phyloP scores from a whole-genome alignment of 352 stramenopile species.

The Globisporangium spinosum region DNA sequence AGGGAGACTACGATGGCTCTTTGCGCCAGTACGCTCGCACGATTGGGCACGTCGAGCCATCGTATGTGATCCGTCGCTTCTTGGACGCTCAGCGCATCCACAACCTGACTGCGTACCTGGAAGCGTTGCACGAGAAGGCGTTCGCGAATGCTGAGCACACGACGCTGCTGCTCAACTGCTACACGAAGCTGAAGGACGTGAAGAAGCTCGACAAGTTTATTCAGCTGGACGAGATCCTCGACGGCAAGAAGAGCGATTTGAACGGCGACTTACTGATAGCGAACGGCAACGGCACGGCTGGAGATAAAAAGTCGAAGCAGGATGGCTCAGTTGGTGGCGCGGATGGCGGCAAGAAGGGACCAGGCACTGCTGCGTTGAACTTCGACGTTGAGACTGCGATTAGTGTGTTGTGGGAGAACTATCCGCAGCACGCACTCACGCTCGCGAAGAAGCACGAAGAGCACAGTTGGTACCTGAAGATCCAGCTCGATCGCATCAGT shows the following conservation, averaged over 20 bases:
- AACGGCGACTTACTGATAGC: slow-evolving; percentile 20
- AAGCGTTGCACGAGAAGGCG: slow-evolving; percentile 90
- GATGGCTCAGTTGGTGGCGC: slow-evolving; percentile 16
- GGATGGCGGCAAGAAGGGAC: slow-evolving; percentile 25
- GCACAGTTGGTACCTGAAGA: slow-evolving; percentile 91
- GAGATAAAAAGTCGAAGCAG: slow-evolving; percentile 20
- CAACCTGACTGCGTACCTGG: slow-evolving; percentile 95
- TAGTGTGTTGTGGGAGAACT: slow-evolving; percentile 90
- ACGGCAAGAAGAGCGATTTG: slow-evolving; percentile 36
- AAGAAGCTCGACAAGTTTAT: slow-evolving; percentile 93
- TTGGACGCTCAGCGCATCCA: slow-evolving; percentile 96
- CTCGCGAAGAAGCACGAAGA: slow-evolving; percentile 89
- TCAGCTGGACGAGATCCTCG: slow-evolving; percentile 74
- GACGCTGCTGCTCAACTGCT: slow-evolving; percentile 93
- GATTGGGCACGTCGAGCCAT: slow-evolving; percentile 96
- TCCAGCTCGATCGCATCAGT: slow-evolving; percentile 90
- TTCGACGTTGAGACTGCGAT: slow-evolving; percentile 93
- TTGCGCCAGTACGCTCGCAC: slow-evolving; percentile 97
- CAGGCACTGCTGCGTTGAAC: slow-evolving; percentile 40
- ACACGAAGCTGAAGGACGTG: slow-evolving; percentile 93
- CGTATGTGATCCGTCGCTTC: slow-evolving; percentile 97
- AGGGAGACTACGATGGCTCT: slow-evolving; percentile 94
- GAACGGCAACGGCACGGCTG: slow-evolving; percentile 11
- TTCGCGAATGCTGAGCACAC: slow-evolving; percentile 92
- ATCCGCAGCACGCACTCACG: slow-evolving; percentile 86